Evolutionary conservation across 768 basidiomycete genomes (phyloP), one percentile per base, ranked within the genome.

Genomic region (Brasilioporus rufonigricans): DNA sequence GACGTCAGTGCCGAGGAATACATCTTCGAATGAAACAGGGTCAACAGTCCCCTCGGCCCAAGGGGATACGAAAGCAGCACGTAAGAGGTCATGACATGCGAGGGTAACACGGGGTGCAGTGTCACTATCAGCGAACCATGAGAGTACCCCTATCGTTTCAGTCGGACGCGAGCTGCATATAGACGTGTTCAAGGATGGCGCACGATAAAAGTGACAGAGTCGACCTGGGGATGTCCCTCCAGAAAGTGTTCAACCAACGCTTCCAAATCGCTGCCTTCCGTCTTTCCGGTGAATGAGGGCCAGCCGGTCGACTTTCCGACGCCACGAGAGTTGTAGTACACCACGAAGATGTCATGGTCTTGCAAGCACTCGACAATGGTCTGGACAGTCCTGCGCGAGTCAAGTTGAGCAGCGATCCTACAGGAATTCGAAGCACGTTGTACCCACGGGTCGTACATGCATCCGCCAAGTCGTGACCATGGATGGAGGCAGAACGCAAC

Each of bases 381-480:
- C 19, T 83, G 86, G 44, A 63, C 14, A 9, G 63, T 63, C 44
- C 60, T 62, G 48, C 18, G 16, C 48, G n/a, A 23, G 9, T 38
- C 40, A 9, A 56, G 50, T 32, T 54, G 36, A 26, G 13, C 16
- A 39, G 14, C 18, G n/a, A n/a, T n/a, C n/a, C n/a, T n/a, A n/a
- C n/a, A n/a, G 1, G 21, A 8, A 44, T 11, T 18, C n/a, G 36
- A n/a, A n/a, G 23, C 46, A 14, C 27, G 41, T 24, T 23, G 38
- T 52, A 77, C 89, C 64, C 67, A 92, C 91, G 85, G 80, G 62
- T 93, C 89, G 58, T 84, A 67, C 82, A 86, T 89, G 48, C 73
- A 77, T 16, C 90, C 91, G 1, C 91, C 90, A 0, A 92, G 76
- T 79, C 89, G 83, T n/a, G 87, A 85, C 90, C 90, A 93, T 7